These are phyloP conservation scores for Coelastrella sp. DNA, from an alignment of 139 green algal genomes.

Conservation along the genomic window DNA sequence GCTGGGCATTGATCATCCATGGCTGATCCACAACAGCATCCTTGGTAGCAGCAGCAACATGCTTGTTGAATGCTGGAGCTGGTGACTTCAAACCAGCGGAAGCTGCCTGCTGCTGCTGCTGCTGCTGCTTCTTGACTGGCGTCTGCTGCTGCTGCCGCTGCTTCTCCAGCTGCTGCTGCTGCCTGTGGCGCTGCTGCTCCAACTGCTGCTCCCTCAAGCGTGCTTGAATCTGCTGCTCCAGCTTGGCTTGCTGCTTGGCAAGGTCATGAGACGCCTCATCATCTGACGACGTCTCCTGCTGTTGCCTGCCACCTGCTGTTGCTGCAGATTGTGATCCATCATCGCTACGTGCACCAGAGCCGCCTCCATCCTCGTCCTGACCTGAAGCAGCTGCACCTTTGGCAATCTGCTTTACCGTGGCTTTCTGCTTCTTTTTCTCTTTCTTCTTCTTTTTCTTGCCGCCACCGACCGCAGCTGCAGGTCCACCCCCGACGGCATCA, in stretches of 20 bases:
- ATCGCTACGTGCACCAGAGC: not conserved
- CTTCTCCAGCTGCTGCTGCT: not conserved
- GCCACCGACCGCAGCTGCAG: not conserved
- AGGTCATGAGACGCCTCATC: conserved; percentile 3
- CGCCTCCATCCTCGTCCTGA: not conserved
- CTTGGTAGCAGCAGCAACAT: conserved; percentile 11
- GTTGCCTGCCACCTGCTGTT: no score
- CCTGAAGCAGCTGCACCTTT: not conserved
- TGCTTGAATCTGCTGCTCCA: conserved; percentile 27
- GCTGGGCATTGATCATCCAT: not conserved
- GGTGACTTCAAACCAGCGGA: not conserved
- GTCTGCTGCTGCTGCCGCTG: conserved; percentile 15
- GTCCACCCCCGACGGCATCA: conserved; percentile 9
- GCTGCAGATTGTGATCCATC: not conserved
- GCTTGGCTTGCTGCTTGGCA: conserved; percentile 12
- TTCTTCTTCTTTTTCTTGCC: conserved; percentile 39
- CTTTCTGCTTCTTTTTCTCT: conserved; percentile 14
- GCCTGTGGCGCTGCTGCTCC: conserved; percentile 15
- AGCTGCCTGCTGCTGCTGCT: conserved; percentile 21
- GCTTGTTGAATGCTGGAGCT: not conserved
- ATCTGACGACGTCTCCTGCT: not conserved
- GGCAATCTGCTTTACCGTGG: not conserved
- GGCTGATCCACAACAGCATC: conserved; percentile 18
- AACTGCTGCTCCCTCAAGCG: not conserved
- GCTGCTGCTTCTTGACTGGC: conserved; percentile 18